Evolutionary conservation across 2,329 filamentous ascomycete genomes (phyloP).

Genomic region (Talaromyces sp.): DNA sequence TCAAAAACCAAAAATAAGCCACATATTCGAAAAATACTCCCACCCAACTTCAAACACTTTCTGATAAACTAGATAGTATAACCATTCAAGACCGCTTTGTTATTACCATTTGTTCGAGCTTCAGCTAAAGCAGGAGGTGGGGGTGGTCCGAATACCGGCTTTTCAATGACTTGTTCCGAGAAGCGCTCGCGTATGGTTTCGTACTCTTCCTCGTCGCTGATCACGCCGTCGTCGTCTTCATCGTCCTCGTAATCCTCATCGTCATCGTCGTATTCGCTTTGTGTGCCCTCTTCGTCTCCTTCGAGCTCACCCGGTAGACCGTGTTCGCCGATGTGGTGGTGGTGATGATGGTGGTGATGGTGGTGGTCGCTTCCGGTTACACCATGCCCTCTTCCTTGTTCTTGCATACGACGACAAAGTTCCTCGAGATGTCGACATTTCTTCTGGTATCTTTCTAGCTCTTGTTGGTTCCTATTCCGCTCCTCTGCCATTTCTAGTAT

Average conservation of each 20-base stretch:
- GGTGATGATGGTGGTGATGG: slow-evolving; percentile 23
- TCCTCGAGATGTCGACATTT: slow-evolving; percentile 89
- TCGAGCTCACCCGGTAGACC: slow-evolving; percentile 46
- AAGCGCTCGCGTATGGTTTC: slow-evolving; percentile 33
- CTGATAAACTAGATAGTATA: neutral
- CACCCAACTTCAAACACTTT: neutral
- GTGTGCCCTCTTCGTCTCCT: slow-evolving; percentile 45
- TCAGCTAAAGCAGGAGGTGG: slow-evolving; percentile 48
- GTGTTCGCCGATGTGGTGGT: slow-evolving; percentile 10
- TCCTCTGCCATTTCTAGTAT: slow-evolving; percentile 98
- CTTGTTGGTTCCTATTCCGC: slow-evolving; percentile 68
- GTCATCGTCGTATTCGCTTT: slow-evolving; percentile 51
- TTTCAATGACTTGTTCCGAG: slow-evolving; percentile 29
- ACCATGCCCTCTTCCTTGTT: slow-evolving; percentile 77
- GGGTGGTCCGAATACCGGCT: slow-evolving; percentile 45
- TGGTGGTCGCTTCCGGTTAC: slow-evolving; percentile 49
- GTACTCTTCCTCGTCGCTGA: slow-evolving; percentile 53
- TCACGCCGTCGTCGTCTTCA: slow-evolving; percentile 60
- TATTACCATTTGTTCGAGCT: slow-evolving; percentile 43
- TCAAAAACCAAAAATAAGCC: neutral
- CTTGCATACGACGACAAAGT: slow-evolving; percentile 94
- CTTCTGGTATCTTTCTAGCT: slow-evolving; percentile 73
- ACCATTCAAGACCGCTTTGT: slow-evolving; percentile 17
- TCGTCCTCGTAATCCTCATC: slow-evolving; percentile 59
- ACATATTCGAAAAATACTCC: neutral